These are phyloP conservation scores for Cenococcum geophilum DNA, from an alignment of 495 filamentous ascomycete species.

Conservation along the genomic window DNA sequence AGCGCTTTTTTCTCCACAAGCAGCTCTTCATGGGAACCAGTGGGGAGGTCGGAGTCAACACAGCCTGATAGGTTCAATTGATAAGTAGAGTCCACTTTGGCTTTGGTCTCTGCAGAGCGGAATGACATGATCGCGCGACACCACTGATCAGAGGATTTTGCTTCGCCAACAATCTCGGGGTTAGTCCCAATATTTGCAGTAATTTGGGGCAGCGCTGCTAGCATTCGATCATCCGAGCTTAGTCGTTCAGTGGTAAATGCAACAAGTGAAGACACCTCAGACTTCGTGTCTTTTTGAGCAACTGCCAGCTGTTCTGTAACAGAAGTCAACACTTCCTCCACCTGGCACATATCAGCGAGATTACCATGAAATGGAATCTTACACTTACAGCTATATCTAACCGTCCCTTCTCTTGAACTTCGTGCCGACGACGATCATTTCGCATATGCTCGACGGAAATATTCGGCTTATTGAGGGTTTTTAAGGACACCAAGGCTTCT, in stretches of 20 bases:
- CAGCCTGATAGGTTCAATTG: slow-evolving; percentile 8
- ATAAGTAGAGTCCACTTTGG: slow-evolving; percentile 30
- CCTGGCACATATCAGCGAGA: slow-evolving; percentile 5
- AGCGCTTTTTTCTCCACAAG: slow-evolving; percentile 29
- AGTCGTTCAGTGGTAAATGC: slow-evolving; percentile 28
- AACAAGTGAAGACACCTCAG: slow-evolving; percentile 17
- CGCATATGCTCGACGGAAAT: slow-evolving; percentile 22
- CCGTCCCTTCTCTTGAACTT: slow-evolving; percentile 32
- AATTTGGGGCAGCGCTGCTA: slow-evolving; percentile 35
- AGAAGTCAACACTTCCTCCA: slow-evolving; percentile 30
- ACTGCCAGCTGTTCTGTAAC: slow-evolving; percentile 25
- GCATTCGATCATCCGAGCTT: slow-evolving; percentile 35
- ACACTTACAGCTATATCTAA: slow-evolving; percentile 31
- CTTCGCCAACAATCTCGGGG: slow-evolving; percentile 9
- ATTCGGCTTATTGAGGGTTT: slow-evolving; percentile 28
- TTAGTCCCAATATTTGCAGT: slow-evolving; percentile 24
- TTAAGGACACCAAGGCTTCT: slow-evolving; percentile 31
- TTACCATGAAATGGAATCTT: background rate
- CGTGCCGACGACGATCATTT: slow-evolving; percentile 25
- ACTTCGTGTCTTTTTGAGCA: slow-evolving; percentile 22
- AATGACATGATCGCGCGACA: slow-evolving; percentile 33
- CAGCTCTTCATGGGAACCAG: slow-evolving; percentile 9
- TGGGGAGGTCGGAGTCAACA: background rate
- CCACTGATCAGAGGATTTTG: slow-evolving; percentile 33
- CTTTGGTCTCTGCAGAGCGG: slow-evolving; percentile 29